phyloP scores from a whole-genome alignment of 805 yeast genomes.

The Wickerhamiella azymoides region DNA sequence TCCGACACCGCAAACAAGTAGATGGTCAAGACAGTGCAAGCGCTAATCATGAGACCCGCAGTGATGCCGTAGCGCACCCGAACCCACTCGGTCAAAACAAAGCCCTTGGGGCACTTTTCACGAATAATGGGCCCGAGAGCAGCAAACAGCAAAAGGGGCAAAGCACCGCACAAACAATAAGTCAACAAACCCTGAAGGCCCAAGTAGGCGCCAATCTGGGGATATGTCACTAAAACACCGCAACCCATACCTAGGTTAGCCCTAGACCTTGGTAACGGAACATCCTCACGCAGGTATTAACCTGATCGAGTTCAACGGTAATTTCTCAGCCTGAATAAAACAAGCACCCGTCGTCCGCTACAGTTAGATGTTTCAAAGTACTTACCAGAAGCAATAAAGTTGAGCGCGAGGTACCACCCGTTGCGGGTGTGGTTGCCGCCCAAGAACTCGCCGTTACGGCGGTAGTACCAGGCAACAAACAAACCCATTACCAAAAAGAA shows the following conservation, averaged over 20 bases:
- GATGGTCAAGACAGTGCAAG: constrained; percentile 72
- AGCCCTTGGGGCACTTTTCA: constrained; percentile 72
- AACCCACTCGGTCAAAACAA: constrained; percentile 92
- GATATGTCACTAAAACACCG: constrained; percentile 74
- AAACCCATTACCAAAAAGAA: constrained; percentile 41
- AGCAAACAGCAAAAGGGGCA: constrained; percentile 78
- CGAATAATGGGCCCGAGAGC: constrained; percentile 70
- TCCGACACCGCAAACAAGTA: constrained; percentile 81
- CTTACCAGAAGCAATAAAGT: constrained; percentile 76
- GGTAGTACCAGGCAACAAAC: constrained; percentile 44
- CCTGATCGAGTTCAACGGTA: constrained; percentile 75
- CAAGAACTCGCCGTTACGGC: constrained; percentile 43
- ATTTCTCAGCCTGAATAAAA: constrained; percentile 42
- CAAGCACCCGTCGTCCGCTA: constrained; percentile 20
- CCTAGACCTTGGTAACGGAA: constrained; percentile 19
- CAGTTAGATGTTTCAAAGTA: constrained; percentile 1
- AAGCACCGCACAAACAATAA: constrained; percentile 62
- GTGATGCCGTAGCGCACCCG: constrained; percentile 61
- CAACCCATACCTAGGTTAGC: constrained; percentile 57
- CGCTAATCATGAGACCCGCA: constrained; percentile 61
- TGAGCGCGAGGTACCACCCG: constrained; percentile 70
- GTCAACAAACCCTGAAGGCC: constrained; percentile 82
- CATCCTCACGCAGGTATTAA: constrained; percentile 70
- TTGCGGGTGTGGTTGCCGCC: constrained; percentile 69
- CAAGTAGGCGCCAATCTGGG: constrained; percentile 71